Base-by-base conservation (phyloP, 2,329 filamentous ascomycete genomes). In the Didymella keratinophila region DNA sequence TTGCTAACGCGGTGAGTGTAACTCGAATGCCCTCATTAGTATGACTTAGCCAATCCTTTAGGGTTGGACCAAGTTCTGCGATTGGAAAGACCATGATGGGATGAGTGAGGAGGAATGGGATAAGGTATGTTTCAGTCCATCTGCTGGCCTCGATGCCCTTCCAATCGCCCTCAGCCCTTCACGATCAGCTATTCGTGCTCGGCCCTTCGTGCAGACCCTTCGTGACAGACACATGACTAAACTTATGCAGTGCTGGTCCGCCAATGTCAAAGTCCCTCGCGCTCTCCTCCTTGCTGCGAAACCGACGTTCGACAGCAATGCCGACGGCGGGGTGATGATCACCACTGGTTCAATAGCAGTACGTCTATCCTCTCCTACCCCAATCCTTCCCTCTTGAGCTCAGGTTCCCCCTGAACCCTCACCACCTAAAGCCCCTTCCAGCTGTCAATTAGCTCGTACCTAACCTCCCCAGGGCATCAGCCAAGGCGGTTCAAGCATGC, bases 1-100 rank as follows among this genome's bases (percentile, higher is more conserved):
- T 94, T 68, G 90, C 89, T 2, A 95, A 95, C 74, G 89, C 89
- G 18, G 84, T 87, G 68, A 45, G 81, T 74, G 36, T 28, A 8
- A 8, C 2, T 3, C 2, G 10, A 5, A n/a, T n/a, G 6, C 6
- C 32, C 16, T 7, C 14, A 10, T 4, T 18, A 14, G 16, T 28
- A 21, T 7, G 42, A 21, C 16, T 2, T 27, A 42, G 36, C 27
- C 61, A 32, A 51, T 50, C 1, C 3, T 14, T 1, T 20, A 85
- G 83, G 87, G 86, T 23, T 89, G 85, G 83, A 89, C 87, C 0
- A 84, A 83, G 60, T 84, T 88, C 63, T 78, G 82, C 25, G 77
- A 79, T 2, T 89, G 87, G 69, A 78, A 73, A 18, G 84, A 89
- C 67, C 77, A 89, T 12, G 78, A 87, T 62, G 83, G 83, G 12